Conservation (phyloP, 257 asterid genomes). For the Penstemon barbatus region DNA sequence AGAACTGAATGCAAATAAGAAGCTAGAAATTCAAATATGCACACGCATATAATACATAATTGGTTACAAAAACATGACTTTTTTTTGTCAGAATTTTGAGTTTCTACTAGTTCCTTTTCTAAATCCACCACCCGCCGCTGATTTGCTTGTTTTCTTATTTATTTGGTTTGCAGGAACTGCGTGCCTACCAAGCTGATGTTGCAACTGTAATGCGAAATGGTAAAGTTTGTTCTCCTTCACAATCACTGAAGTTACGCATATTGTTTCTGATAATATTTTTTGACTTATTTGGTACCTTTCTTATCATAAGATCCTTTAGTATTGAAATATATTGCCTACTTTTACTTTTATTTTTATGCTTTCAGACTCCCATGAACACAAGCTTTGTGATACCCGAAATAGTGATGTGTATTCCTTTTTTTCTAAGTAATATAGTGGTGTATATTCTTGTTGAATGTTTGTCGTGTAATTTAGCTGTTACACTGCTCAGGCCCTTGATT, state of each 20-base stretch:
- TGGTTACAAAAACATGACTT: conserved; percentile 13
- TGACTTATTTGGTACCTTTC: conserved; percentile 21
- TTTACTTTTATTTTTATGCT: conserved; percentile 14
- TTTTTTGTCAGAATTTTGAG: neutral
- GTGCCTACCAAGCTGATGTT: conserved; percentile 98
- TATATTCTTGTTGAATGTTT: neutral
- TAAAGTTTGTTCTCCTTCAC: conserved; percentile 30
- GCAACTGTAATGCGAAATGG: conserved; percentile 97
- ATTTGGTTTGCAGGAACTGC: conserved; percentile 69
- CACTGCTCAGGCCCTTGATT: neutral
- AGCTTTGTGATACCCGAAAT: conserved; percentile 7
- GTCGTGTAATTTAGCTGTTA: neutral
- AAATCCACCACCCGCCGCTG: conserved; percentile 7
- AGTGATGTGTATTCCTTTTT: conserved; percentile 3
- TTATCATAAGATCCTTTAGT: neutral
- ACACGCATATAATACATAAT: neutral
- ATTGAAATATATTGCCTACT: conserved; percentile 10
- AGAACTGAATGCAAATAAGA: neutral
- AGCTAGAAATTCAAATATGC: conserved; percentile 12
- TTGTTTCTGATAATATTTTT: conserved; percentile 9
- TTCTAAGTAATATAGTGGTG: too few relatives aligned
- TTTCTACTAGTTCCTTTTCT: conserved; percentile 11
- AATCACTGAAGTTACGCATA: conserved; percentile 16
- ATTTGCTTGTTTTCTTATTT: conserved; percentile 23
- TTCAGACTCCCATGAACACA: conserved; percentile 7